Conservation (phyloP, 805 yeast species). For the Myxozyma sirexii region DNA sequence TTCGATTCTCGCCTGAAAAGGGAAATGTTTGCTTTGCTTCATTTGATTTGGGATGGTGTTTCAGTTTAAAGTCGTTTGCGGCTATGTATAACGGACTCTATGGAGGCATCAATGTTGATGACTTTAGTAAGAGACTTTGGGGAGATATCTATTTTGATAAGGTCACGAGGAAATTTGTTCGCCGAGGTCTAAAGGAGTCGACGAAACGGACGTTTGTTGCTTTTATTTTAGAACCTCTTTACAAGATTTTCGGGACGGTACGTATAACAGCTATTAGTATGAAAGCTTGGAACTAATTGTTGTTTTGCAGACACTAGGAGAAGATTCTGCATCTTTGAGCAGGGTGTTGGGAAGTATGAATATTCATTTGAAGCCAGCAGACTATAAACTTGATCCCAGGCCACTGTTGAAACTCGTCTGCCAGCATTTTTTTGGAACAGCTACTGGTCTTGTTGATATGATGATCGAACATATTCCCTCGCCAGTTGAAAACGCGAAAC, state of each 20-base stretch:
- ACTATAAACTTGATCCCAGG: slow-evolving; percentile 55
- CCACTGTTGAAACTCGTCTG: slow-evolving; percentile 60
- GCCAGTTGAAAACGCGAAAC: slow-evolving; percentile 45
- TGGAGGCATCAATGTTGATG: slow-evolving; percentile 42
- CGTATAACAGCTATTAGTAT: not conserved
- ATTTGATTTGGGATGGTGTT: slow-evolving; percentile 60
- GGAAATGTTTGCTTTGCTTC: slow-evolving; percentile 80
- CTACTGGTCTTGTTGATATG: slow-evolving; percentile 58
- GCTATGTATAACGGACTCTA: slow-evolving; percentile 48
- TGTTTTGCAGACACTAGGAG: slow-evolving; percentile 59
- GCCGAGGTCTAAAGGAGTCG: slow-evolving; percentile 38
- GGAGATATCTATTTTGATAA: slow-evolving; percentile 65
- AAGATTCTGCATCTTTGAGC: slow-evolving; percentile 51
- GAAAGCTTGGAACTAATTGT: not conserved
- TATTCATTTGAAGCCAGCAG: slow-evolving; percentile 44
- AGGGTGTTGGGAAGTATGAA: slow-evolving; percentile 53
- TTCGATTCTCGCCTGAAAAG: slow-evolving; percentile 57
- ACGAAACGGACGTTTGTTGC: slow-evolving; percentile 54
- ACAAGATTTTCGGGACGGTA: slow-evolving; percentile 53
- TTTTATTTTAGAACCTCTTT: slow-evolving; percentile 76
- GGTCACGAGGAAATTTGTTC: slow-evolving; percentile 50
- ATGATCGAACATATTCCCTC: slow-evolving; percentile 45
- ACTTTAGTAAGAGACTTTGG: slow-evolving; percentile 68
- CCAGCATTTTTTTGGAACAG: slow-evolving; percentile 54
- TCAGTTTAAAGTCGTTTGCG: slow-evolving; percentile 69